Conservation (phyloP, 305 asterid genomes). For the Fraxinus platypoda region DNA sequence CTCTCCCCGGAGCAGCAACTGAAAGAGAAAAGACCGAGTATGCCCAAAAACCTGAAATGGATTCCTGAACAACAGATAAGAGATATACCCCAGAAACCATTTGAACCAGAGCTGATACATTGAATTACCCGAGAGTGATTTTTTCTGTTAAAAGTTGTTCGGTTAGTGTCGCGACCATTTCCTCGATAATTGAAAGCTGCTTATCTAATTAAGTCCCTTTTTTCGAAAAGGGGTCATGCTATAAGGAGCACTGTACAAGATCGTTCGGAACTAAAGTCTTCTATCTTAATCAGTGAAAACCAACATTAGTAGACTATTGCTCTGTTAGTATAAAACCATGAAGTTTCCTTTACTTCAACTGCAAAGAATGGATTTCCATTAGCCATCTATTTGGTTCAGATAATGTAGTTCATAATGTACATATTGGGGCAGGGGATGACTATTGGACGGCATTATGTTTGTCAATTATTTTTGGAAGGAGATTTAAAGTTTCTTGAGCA, state of each 20-base stretch:
- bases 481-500: background rate
- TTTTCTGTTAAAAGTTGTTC: no score
- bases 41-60: background rate
- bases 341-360: background rate
- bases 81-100: background rate
- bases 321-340: background rate
- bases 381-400: background rate
- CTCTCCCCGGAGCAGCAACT: no score
- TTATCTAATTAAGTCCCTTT: no score
- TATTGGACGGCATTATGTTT: background rate
- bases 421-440: background rate
- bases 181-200: no score
- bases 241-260: background rate
- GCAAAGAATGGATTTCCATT: background rate
- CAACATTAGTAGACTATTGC: background rate
- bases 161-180: no score
- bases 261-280: background rate
- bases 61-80: background rate
- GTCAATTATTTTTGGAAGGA: background rate
- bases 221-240: background rate
- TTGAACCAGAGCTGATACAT: background rate
- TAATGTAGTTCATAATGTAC: background rate
- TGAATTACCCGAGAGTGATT: background rate
- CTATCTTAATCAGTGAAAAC: background rate
- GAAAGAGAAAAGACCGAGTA: no score